phyloP scores from a whole-genome alignment of 202 grass and related monocot species.

The Dendrocalamus latiflorus region DNA sequence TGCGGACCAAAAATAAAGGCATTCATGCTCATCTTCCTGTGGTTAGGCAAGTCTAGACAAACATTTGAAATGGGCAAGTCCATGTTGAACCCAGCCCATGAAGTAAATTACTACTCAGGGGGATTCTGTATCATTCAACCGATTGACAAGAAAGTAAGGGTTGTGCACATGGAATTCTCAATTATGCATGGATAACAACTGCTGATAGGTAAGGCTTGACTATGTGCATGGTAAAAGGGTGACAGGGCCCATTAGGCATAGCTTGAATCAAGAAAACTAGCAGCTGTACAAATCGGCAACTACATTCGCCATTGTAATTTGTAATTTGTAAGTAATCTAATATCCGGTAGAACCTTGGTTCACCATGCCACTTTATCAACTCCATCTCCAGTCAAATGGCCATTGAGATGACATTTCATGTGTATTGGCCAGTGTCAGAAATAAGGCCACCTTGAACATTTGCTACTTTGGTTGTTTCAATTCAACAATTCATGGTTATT shows the following conservation, averaged over 20 bases:
- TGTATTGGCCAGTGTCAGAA: background rate
- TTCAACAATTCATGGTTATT: background rate
- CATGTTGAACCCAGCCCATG: background rate
- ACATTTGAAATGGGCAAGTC: background rate
- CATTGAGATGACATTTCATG: background rate
- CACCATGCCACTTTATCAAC: background rate
- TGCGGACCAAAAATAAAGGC: background rate
- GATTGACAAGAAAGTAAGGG: too few relatives aligned
- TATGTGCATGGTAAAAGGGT: background rate
- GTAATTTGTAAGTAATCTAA: background rate
- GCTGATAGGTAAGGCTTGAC: background rate
- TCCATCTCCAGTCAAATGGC: background rate
- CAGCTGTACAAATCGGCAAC: background rate
- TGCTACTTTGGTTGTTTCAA: background rate
- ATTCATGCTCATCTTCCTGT: background rate
- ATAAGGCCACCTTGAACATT: too few relatives aligned
- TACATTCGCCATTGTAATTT: background rate
- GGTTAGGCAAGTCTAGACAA: background rate
- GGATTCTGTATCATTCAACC: background rate
- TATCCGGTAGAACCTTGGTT: background rate
- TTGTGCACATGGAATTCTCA: too few relatives aligned
- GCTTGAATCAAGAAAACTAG: background rate
- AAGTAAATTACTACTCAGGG: conserved; percentile 3
- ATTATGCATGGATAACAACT: too few relatives aligned
- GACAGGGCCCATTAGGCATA: background rate